Conservation (phyloP, 345 rosid genomes). For the Carallia pectinifolia region DNA sequence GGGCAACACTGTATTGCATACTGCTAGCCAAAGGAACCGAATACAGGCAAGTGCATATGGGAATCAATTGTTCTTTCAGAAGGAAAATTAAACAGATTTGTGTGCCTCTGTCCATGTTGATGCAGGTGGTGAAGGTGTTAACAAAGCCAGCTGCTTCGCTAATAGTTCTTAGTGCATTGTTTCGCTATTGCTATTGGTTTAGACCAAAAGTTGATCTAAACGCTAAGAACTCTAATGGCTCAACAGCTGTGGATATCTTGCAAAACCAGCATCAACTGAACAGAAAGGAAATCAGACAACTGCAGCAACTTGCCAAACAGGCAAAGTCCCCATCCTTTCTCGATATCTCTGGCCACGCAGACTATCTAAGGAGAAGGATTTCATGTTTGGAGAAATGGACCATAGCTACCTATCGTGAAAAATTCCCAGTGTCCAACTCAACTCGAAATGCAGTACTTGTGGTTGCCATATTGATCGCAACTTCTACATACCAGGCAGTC, state of each 20-base stretch:
- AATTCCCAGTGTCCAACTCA: conserved; percentile 15
- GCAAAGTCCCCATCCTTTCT: background rate
- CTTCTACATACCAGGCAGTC: conserved; percentile 21
- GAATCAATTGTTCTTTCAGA: background rate
- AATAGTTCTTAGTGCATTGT: background rate
- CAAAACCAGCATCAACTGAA: no score
- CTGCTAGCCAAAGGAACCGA: conserved; percentile 25
- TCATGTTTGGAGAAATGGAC: background rate
- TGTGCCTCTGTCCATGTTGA: no score
- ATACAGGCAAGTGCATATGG: conserved; percentile 12
- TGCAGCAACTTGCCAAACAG: no score
- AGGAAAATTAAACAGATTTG: background rate
- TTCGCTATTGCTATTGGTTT: no score
- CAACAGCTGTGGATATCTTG: no score
- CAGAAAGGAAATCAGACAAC: no score
- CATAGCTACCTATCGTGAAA: background rate
- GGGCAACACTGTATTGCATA: conserved; percentile 40
- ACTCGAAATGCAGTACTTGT: conserved; percentile 29
- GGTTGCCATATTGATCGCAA: conserved; percentile 30
- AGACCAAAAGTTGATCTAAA: no score
- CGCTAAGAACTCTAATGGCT: no score
- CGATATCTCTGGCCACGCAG: background rate
- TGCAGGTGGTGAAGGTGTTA: conserved; percentile 23
- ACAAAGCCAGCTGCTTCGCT: background rate
- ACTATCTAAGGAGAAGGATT: background rate